Conservation (phyloP, 257 asterid genomes). For the Buddleja alternifolia region DNA sequence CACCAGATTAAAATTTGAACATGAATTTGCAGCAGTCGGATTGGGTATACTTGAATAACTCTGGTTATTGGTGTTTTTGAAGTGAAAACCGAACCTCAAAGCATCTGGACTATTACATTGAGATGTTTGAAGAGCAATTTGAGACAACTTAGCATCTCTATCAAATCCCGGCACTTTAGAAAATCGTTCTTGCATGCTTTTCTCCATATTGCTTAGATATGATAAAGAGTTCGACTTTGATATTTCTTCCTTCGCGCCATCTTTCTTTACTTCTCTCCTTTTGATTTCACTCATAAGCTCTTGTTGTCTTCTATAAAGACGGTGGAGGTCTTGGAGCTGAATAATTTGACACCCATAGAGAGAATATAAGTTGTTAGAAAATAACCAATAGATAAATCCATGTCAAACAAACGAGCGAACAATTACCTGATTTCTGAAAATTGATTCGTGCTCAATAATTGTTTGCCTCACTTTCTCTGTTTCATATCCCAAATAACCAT, state of each 20-base stretch:
- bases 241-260: conserved; percentile 32
- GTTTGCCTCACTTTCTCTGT: conserved; percentile 57
- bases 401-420: too few relatives aligned
- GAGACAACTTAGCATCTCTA: conserved; percentile 29
- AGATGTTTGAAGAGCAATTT: conserved; percentile 27
- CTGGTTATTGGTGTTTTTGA: conserved; percentile 31
- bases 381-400: background rate
- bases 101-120: conserved; percentile 29
- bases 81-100: conserved; percentile 19
- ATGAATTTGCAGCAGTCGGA: conserved; percentile 28
- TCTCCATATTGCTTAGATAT: conserved; percentile 7
- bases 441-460: conserved; percentile 67
- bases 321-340: conserved; percentile 89
- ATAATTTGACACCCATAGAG: conserved; percentile 18
- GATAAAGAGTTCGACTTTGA: conserved; percentile 26
- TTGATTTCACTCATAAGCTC: conserved; percentile 65
- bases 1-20: conserved; percentile 33
- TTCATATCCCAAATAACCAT: conserved; percentile 40
- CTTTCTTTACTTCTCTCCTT: conserved; percentile 29
- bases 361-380: background rate
- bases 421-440: conserved; percentile 71
- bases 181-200: conserved; percentile 10
- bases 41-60: conserved; percentile 32
- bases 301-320: conserved; percentile 63
- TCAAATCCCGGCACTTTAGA: conserved; percentile 22